A percentile compares a stretch with the other conserved stretches of the same genome.
phyloP scores from a whole-genome alignment of 2,329 filamentous ascomycete species.

The Cercospora sp. region DNA sequence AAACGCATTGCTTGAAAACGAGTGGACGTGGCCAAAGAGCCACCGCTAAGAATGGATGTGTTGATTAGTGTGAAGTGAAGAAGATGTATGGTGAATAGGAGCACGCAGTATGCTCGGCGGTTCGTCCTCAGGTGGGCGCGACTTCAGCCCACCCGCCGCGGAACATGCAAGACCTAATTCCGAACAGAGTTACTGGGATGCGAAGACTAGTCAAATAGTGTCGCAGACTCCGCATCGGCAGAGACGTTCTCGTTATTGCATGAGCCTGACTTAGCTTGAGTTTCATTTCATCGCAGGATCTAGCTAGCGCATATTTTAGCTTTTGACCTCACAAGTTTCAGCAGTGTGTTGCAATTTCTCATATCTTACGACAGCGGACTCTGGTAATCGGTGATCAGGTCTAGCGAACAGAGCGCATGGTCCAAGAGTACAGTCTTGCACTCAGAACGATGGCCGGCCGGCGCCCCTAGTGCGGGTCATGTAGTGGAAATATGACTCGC shows the following conservation, averaged over 20 bases:
- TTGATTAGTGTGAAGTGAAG: neutral
- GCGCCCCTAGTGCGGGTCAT: neutral
- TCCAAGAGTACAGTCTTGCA: neutral
- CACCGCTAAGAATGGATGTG: constrained; percentile 3
- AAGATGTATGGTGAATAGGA: neutral
- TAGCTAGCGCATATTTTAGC: neutral
- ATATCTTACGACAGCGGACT: neutral
- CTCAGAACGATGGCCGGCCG: neutral
- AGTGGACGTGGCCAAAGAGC: constrained; percentile 25
- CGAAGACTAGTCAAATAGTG: neutral
- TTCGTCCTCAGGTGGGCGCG: neutral
- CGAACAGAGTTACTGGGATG: neutral
- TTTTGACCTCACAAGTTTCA: neutral
- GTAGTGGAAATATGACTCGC: neutral
- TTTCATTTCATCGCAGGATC: neutral
- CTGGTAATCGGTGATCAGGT: neutral
- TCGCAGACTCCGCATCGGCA: neutral
- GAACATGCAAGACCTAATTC: neutral
- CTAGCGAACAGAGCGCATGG: neutral
- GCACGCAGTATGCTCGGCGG: neutral
- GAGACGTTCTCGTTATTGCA: constrained; percentile 5
- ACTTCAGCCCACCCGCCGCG: neutral
- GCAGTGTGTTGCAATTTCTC: neutral
- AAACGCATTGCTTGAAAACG: constrained; percentile 15
- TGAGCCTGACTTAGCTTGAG: constrained; percentile 11